Evolutionary conservation across 345 rosid genomes (phyloP).

Genomic region (Rhodomyrtus tomentosa): DNA sequence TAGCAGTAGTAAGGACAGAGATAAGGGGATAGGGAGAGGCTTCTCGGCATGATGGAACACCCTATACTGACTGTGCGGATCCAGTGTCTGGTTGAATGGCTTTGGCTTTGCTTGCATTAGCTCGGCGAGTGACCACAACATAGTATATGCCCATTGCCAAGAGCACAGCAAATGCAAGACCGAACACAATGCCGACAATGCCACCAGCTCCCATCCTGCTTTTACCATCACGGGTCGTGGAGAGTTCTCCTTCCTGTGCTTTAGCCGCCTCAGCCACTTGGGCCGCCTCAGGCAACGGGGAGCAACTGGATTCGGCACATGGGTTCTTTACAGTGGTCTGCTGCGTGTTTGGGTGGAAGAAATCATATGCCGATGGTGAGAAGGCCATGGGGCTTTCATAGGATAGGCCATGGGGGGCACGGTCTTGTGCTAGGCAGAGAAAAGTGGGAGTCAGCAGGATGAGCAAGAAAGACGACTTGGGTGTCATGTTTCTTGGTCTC

Average conservation of each 20-base stretch:
- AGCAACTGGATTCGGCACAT: conserved; percentile 25
- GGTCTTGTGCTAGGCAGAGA: conserved; percentile 38
- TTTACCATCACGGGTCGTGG: conserved; percentile 11
- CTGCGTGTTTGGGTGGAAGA: conserved; percentile 65
- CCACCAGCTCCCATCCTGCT: conserved; percentile 23
- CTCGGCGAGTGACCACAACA: conserved; percentile 17
- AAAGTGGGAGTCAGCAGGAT: conserved; percentile 19
- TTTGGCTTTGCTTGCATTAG: conserved; percentile 18
- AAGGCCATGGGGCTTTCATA: conserved; percentile 59
- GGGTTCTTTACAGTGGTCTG: conserved; percentile 8
- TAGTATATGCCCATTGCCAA: conserved; percentile 22
- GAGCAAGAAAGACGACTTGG: conserved; percentile 19
- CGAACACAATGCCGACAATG: conserved; percentile 30
- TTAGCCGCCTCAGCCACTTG: conserved; percentile 14
- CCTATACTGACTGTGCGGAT: conserved; percentile 2
- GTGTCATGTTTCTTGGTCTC: conserved; percentile 16
- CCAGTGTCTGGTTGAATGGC: conserved; percentile 28
- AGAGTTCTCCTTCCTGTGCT: conserved; percentile 16
- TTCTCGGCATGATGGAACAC: neutral
- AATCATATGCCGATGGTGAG: conserved; percentile 71
- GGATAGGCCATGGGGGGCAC: conserved; percentile 88
- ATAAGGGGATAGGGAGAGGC: neutral
- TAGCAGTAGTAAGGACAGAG: neutral
- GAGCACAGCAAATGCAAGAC: conserved; percentile 24
- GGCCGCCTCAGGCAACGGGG: conserved; percentile 67